Evolutionary conservation across 2,329 filamentous ascomycete species (phyloP).

Genomic region (Paracoccidioides brasiliensis): DNA sequence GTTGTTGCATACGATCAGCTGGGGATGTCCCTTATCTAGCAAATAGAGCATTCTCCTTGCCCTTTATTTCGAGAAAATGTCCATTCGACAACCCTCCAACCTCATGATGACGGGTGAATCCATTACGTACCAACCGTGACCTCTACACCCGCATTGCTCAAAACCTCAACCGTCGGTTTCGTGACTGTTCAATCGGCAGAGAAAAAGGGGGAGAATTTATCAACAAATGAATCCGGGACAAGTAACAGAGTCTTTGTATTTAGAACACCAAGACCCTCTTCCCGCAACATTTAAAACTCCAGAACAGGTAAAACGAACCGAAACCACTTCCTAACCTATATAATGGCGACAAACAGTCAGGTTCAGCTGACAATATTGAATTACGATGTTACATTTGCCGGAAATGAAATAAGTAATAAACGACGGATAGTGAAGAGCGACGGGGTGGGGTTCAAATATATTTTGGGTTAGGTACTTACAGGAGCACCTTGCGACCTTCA

Average conservation of each 20-base stretch:
- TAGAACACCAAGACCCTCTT: background rate
- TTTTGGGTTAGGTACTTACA: constrained; percentile 6
- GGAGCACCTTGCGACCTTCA: constrained; percentile 12
- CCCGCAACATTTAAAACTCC: background rate
- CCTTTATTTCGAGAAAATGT: background rate
- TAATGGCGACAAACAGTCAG: background rate
- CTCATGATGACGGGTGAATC: background rate
- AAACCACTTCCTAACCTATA: constrained; percentile 13
- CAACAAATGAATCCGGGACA: background rate
- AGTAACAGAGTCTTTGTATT: background rate
- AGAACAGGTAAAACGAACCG: constrained; percentile 5
- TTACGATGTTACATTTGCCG: background rate
- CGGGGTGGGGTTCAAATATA: background rate
- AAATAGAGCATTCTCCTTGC: background rate
- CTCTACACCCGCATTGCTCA: constrained; percentile 45
- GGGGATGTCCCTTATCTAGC: background rate
- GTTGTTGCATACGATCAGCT: background rate
- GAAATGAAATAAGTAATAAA: background rate
- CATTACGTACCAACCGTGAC: constrained; percentile 50
- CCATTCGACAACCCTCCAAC: too few relatives aligned
- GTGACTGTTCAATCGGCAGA: constrained; percentile 34
- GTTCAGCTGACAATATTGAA: background rate
- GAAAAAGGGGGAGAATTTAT: background rate
- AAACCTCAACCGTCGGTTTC: constrained; percentile 51
- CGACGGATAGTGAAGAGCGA: background rate